Evolutionary conservation across 139 green algal genomes (phyloP).

Genomic region (Trebouxia sp.): DNA sequence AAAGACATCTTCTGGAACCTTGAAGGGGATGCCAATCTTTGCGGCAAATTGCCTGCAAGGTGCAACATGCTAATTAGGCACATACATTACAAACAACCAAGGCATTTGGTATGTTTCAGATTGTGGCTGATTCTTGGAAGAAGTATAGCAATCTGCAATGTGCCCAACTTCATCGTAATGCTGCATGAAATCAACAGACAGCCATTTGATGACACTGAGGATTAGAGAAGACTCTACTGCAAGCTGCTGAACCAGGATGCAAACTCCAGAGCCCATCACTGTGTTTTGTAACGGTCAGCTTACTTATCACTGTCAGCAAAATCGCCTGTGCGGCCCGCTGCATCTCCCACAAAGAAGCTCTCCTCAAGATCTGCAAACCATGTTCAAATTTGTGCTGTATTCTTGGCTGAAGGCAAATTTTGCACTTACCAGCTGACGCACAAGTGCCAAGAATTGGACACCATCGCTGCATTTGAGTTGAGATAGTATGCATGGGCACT

Average conservation of each 20-base stretch:
- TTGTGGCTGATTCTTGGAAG: background rate
- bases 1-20: conserved; percentile 60
- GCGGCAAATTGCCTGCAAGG: conserved; percentile 55
- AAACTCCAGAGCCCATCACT: background rate
- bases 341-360: conserved; percentile 74
- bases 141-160: too few species aligned
- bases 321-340: conserved; percentile 55
- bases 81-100: too few species aligned
- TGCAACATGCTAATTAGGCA: background rate
- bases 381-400: background rate
- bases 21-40: conserved; percentile 56
- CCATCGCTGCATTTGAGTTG: background rate
- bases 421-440: background rate
- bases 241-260: too few species aligned
- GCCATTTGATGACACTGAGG: background rate
- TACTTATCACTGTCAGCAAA: conserved; percentile 59
- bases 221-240: too few species aligned
- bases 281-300: background rate
- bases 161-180: too few species aligned
- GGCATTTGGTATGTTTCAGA: too few species aligned
- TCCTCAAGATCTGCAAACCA: conserved; percentile 47
- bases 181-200: background rate
- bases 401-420: background rate
- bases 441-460: background rate
- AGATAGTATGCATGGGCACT: too few species aligned